Percentiles rank a stretch among this genome's conserved stretches.
These are phyloP conservation scores for Colletotrichum australisinense DNA, from an alignment of 2,329 filamentous ascomycete genomes.

Conservation along the genomic window DNA sequence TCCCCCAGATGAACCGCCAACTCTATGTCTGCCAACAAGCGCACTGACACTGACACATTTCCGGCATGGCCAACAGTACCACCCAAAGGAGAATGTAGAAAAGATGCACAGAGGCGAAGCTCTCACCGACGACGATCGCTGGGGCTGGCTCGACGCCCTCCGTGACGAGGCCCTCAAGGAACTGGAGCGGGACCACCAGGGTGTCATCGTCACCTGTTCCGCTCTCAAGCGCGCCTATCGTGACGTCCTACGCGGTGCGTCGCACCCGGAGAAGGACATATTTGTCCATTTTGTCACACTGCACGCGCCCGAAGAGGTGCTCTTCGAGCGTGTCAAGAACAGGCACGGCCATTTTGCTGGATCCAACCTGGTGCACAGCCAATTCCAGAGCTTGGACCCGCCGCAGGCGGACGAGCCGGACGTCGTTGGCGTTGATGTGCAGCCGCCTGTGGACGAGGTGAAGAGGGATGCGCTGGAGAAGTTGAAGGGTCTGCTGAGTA, in stretches of 20 bases:
- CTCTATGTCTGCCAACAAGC: background rate
- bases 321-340: constrained; percentile 70
- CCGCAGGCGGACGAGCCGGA: constrained; percentile 67
- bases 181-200: constrained; percentile 55
- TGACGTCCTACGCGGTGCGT: constrained; percentile 71
- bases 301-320: constrained; percentile 69
- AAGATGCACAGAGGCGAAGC: constrained; percentile 79
- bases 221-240: constrained; percentile 83
- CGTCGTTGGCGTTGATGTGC: constrained; percentile 64
- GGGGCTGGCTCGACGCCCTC: constrained; percentile 78
- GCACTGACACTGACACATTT: constrained; percentile 14
- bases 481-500: background rate
- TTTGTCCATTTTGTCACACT: constrained; percentile 80
- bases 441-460: constrained; percentile 55
- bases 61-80: constrained; percentile 55
- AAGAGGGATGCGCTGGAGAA: constrained; percentile 52
- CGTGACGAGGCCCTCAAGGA: constrained; percentile 59
- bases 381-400: constrained; percentile 75
- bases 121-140: constrained; percentile 79
- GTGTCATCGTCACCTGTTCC: constrained; percentile 83
- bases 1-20: background rate
- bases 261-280: constrained; percentile 64
- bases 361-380: constrained; percentile 77
- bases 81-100: constrained; percentile 72
- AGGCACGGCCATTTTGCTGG: constrained; percentile 82